A percentile compares a stretch with the other conserved stretches of the same genome.
Evolutionary conservation across 2,329 filamentous ascomycete species (phyloP).

Genomic region (Penicillium sp.): DNA sequence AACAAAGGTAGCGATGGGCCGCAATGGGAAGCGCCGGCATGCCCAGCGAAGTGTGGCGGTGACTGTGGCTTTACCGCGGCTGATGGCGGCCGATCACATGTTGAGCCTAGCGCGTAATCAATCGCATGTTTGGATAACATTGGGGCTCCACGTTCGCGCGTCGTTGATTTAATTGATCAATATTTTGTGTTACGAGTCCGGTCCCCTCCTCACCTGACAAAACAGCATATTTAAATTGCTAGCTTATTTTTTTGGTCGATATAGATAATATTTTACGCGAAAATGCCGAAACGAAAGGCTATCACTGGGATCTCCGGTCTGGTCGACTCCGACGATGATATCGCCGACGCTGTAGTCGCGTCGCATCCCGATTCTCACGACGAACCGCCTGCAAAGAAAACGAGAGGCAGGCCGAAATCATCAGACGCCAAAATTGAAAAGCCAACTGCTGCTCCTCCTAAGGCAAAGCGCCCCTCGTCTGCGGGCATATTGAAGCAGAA

Average conservation of each 20-base stretch:
- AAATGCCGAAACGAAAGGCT: slow-evolving; percentile 41
- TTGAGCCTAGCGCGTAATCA: slow-evolving; percentile 5
- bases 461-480: slow-evolving; percentile 24
- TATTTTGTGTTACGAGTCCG: too few species aligned
- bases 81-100: slow-evolving; percentile 10
- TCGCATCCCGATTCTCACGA: slow-evolving; percentile 23
- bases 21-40: background rate
- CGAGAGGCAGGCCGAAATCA: slow-evolving; percentile 34
- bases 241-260: background rate
- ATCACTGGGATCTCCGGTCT: slow-evolving; percentile 43
- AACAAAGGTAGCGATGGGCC: slow-evolving; percentile 2
- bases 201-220: background rate
- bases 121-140: background rate
- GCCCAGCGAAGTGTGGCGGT: slow-evolving; percentile 7
- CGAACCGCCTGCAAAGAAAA: slow-evolving; percentile 35
- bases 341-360: slow-evolving; percentile 25
- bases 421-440: slow-evolving; percentile 46
- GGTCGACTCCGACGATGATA: slow-evolving; percentile 46
- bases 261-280: background rate
- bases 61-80: slow-evolving; percentile 15
- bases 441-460: slow-evolving; percentile 23
- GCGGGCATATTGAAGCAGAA: slow-evolving; percentile 19
- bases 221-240: slow-evolving; percentile 3
- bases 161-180: background rate
- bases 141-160: slow-evolving; percentile 1